Evolutionary conservation across 208 protist species (phyloP).

Genomic region (Trypanosoma congolense): DNA sequence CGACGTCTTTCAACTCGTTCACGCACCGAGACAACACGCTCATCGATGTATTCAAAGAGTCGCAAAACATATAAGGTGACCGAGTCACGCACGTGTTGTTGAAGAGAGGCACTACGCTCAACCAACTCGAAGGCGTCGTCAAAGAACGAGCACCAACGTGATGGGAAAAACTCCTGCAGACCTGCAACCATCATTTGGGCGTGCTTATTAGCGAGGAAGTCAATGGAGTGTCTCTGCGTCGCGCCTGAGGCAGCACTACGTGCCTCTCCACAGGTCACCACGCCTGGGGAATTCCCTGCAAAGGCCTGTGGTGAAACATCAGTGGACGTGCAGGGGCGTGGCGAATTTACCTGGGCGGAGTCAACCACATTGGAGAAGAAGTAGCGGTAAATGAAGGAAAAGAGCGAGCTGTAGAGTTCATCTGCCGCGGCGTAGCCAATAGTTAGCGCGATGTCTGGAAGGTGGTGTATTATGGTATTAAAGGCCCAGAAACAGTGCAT

Average conservation of each 20-base stretch:
- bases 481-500: constrained; percentile 79
- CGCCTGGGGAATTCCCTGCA: constrained; percentile 10
- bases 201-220: constrained; percentile 81
- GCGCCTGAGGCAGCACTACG: not conserved
- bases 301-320: not conserved
- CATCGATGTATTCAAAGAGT: constrained; percentile 84
- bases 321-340: too few relatives aligned
- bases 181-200: constrained; percentile 75
- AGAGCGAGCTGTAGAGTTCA: constrained; percentile 58
- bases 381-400: constrained; percentile 66
- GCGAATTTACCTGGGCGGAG: too few relatives aligned
- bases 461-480: constrained; percentile 73
- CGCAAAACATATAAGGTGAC: constrained; percentile 63
- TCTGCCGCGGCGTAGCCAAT: constrained; percentile 37
- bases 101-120: constrained; percentile 16
- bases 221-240: constrained; percentile 18
- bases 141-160: constrained; percentile 57
- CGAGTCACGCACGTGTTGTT: constrained; percentile 21
- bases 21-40: constrained; percentile 68
- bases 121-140: constrained; percentile 62
- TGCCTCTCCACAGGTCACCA: not conserved
- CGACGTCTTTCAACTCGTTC: constrained; percentile 31
- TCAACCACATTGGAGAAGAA: too few relatives aligned
- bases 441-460: constrained; percentile 30
- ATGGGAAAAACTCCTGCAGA: constrained; percentile 62